Evolutionary conservation across 768 basidiomycete genomes (phyloP).

Genomic region (Boletus vermiculosoides): DNA sequence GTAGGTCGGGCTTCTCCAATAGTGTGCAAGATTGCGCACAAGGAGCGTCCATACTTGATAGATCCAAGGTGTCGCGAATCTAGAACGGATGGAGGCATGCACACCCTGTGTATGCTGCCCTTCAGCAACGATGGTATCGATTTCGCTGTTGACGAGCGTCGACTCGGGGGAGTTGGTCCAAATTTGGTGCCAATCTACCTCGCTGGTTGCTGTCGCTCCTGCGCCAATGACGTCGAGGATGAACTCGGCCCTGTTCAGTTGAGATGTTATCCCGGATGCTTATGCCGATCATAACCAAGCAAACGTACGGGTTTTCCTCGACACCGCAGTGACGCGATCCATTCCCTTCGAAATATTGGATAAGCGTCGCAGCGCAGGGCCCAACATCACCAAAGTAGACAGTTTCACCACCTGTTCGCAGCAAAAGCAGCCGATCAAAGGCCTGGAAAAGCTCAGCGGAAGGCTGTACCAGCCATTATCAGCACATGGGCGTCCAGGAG

Average conservation of each 20-base stretch:
- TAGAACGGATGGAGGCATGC: conserved; percentile 36
- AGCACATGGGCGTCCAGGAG: background rate
- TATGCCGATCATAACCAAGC: conserved; percentile 36
- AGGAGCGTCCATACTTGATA: conserved; percentile 47
- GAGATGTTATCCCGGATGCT: conserved; percentile 45
- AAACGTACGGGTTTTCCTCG: conserved; percentile 61
- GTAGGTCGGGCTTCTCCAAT: conserved; percentile 61
- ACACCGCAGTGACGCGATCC: conserved; percentile 62
- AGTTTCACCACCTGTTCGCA: conserved; percentile 72
- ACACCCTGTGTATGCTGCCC: conserved; percentile 44
- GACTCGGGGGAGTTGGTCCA: conserved; percentile 57
- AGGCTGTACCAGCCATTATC: conserved; percentile 41
- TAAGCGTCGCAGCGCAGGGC: conserved; percentile 53
- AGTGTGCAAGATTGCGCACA: conserved; percentile 42
- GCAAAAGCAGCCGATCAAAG: conserved; percentile 76
- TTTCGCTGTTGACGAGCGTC: conserved; percentile 34
- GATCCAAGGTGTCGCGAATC: conserved; percentile 54
- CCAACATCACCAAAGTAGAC: conserved; percentile 75
- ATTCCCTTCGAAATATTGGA: conserved; percentile 74
- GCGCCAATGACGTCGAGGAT: conserved; percentile 76
- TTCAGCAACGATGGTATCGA: conserved; percentile 48
- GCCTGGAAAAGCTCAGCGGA: conserved; percentile 81
- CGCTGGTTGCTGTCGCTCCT: conserved; percentile 58
- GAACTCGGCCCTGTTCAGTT: conserved; percentile 48
- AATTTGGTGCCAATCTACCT: conserved; percentile 57